Conservation (phyloP, 305 asterid genomes). For the Caryopteris hybrid region DNA sequence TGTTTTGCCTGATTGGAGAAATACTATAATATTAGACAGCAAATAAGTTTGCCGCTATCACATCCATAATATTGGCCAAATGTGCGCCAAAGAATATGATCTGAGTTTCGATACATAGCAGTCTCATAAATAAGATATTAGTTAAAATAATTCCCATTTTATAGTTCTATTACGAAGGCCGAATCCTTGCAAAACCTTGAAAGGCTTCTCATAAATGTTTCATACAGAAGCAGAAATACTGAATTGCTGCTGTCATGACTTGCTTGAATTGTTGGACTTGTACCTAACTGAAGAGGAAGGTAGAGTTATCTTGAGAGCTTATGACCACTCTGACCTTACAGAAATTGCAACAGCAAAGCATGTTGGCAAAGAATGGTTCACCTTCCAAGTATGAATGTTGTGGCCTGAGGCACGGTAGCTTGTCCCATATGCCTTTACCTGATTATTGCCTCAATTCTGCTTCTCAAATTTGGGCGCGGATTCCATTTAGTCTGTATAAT, state of each 20-base stretch:
- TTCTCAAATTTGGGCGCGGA: not conserved
- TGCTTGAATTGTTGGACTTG: not conserved
- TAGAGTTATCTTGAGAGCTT: not conserved
- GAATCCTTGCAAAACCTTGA: not conserved
- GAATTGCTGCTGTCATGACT: not conserved
- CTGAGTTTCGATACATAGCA: not conserved
- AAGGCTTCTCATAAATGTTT: not conserved
- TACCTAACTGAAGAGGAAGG: not conserved
- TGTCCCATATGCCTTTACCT: not conserved
- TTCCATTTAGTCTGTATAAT: not conserved
- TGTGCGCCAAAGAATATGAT: not conserved
- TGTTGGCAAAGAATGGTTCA: constrained; percentile 1
- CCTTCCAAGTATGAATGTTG: not conserved
- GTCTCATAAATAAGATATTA: not conserved
- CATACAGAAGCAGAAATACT: not conserved
- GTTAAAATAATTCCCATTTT: not conserved
- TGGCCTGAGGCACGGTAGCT: not conserved
- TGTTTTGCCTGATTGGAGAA: constrained; percentile 3
- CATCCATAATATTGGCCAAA: not conserved
- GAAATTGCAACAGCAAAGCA: not conserved
- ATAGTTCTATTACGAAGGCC: not conserved
- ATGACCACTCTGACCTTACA: not conserved
- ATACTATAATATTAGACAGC: not conserved
- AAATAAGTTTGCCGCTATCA: not conserved
- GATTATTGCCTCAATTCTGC: not conserved